These are phyloP conservation scores for Colletotrichum magnum DNA, from an alignment of 2,329 filamentous ascomycete species.

Conservation along the genomic window DNA sequence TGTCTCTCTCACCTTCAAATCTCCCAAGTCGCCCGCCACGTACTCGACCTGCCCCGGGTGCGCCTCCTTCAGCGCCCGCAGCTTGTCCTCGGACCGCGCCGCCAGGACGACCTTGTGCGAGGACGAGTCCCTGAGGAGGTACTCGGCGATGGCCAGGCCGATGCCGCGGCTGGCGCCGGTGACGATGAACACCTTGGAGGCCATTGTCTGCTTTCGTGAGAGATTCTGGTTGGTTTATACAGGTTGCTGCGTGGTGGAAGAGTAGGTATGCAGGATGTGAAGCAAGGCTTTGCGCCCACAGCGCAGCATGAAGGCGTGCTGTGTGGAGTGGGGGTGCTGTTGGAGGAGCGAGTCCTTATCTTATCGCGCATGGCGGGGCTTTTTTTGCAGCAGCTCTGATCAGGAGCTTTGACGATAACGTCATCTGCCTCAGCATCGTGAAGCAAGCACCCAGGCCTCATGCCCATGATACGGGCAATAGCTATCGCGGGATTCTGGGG, in stretches of 20 bases:
- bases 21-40: constrained; percentile 68
- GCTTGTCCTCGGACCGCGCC: constrained; percentile 64
- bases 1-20: constrained; percentile 60
- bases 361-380: constrained; percentile 22
- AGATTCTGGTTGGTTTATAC: background rate
- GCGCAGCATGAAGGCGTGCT: background rate
- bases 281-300: background rate
- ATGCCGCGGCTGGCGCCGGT: constrained; percentile 76
- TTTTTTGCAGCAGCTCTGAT: too few species aligned
- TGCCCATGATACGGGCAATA: constrained; percentile 61
- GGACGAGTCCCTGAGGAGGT: constrained; percentile 61
- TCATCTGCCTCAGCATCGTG: constrained; percentile 4
- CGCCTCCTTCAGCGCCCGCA: constrained; percentile 66
- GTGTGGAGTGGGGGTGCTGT: constrained; percentile 22
- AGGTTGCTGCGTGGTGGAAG: too few species aligned
- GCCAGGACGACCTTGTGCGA: constrained; percentile 71
- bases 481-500: constrained; percentile 76
- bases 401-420: background rate
- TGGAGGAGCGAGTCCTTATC: constrained; percentile 13
- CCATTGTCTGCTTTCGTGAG: constrained; percentile 49
- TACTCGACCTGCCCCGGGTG: constrained; percentile 69
- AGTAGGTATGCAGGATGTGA: background rate
- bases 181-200: constrained; percentile 78
- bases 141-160: constrained; percentile 68
- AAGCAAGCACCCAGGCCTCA: background rate